Conservation (phyloP, 1,139 yeast species). For the Tardiomyces depauwii region DNA sequence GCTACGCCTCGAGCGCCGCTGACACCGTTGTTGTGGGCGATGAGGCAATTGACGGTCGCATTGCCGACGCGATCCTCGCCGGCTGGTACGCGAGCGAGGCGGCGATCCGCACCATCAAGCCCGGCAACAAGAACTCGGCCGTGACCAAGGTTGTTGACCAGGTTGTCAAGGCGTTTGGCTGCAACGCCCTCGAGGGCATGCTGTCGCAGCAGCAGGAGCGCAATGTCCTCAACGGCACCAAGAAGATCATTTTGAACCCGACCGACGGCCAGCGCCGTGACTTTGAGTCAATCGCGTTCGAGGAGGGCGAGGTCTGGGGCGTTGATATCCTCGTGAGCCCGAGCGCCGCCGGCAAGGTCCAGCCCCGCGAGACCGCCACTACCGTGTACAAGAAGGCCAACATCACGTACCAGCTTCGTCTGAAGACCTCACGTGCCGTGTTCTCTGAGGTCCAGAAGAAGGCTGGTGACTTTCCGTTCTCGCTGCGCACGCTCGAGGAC, state of each 20-base stretch:
- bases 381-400: constrained; percentile 51
- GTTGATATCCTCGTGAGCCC: constrained; percentile 61
- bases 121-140: constrained; percentile 67
- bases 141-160: constrained; percentile 58
- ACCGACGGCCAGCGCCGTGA: constrained; percentile 53
- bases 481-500: constrained; percentile 55
- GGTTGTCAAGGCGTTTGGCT: constrained; percentile 52
- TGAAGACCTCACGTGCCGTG: constrained; percentile 60
- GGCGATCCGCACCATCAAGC: constrained; percentile 57
- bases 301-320: constrained; percentile 71
- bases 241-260: constrained; percentile 71
- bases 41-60: constrained; percentile 33
- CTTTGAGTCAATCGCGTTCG: constrained; percentile 55
- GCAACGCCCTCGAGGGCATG: constrained; percentile 66
- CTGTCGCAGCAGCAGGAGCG: constrained; percentile 62
- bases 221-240: constrained; percentile 62
- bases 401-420: constrained; percentile 50
- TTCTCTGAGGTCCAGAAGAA: constrained; percentile 57
- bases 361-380: constrained; percentile 49
- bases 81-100: constrained; percentile 77
- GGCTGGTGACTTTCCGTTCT: constrained; percentile 62
- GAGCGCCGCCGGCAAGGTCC: constrained; percentile 59
- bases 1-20: constrained; percentile 60
- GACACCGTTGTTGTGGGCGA: constrained; percentile 57
- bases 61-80: constrained; percentile 60